Conservation (phyloP, 345 rosid species). For the Lepidium africanum region DNA sequence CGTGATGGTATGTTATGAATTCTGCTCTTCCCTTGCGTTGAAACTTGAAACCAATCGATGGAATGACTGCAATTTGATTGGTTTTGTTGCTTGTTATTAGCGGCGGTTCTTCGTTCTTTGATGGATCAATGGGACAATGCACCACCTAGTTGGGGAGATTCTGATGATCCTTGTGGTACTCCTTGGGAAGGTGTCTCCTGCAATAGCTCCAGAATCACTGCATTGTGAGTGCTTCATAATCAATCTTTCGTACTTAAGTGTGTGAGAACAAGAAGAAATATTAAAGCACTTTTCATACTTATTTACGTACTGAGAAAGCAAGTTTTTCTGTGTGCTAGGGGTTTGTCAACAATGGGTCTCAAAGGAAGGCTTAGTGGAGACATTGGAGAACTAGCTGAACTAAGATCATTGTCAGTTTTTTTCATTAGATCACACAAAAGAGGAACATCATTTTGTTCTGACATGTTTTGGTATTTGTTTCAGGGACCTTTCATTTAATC, state of each 20-base stretch:
- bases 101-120: constrained; percentile 70
- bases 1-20: constrained; percentile 42
- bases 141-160: constrained; percentile 67
- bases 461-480: neutral
- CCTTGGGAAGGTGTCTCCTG: constrained; percentile 95
- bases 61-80: neutral
- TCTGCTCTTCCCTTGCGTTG: neutral
- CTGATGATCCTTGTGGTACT: constrained; percentile 72
- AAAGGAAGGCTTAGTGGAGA: constrained; percentile 82
- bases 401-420: constrained; percentile 73
- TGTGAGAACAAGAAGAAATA: neutral
- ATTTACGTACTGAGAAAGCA: neutral
- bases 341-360: constrained; percentile 77
- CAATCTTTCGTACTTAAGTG: neutral
- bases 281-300: neutral
- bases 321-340: constrained; percentile 32
- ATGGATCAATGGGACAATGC: constrained; percentile 65
- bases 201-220: constrained; percentile 61
- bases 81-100: constrained; percentile 30
- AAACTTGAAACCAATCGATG: neutral
- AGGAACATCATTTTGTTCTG: neutral
- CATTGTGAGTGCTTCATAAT: constrained; percentile 45
- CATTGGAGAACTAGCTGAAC: constrained; percentile 76
- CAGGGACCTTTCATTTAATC: constrained; percentile 88
- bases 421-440: neutral